Evolutionary conservation across 1,284 basidiomycete species (phyloP).

Genomic region (Vanrija humicola): DNA sequence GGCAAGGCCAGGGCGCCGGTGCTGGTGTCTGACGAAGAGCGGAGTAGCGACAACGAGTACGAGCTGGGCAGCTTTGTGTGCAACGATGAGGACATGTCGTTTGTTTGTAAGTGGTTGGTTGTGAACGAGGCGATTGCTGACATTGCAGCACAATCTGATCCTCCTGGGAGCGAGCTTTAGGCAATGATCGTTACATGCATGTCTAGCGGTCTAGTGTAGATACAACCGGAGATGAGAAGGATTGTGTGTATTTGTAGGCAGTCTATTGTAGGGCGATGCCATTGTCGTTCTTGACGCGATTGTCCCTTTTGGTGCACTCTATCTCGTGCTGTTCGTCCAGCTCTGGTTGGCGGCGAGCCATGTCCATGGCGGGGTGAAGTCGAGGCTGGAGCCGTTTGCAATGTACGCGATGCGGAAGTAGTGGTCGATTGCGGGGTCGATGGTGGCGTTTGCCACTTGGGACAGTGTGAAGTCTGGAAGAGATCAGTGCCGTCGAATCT

Average conservation of each 20-base stretch:
- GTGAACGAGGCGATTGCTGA: neutral
- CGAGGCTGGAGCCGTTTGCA: conserved; percentile 25
- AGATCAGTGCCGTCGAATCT: neutral
- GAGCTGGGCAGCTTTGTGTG: conserved; percentile 44
- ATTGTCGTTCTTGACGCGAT: neutral
- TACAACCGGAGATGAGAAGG: neutral
- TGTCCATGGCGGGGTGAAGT: conserved; percentile 26
- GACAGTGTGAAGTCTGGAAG: conserved; percentile 8
- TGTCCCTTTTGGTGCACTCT: neutral
- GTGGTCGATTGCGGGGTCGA: conserved; percentile 21
- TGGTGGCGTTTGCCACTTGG: neutral
- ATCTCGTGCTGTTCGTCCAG: conserved; percentile 1
- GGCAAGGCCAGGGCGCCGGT: conserved; percentile 42
- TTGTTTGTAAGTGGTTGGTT: conserved; percentile 21
- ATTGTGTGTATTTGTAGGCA: neutral
- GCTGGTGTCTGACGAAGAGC: conserved; percentile 39
- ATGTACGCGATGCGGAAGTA: conserved; percentile 34
- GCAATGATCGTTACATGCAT: neutral
- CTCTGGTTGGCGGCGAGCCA: conserved; percentile 8
- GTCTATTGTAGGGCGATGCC: neutral
- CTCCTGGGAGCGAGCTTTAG: conserved; percentile 8
- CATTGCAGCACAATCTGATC: conserved; percentile 5
- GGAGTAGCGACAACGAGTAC: conserved; percentile 40
- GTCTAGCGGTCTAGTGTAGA: neutral
- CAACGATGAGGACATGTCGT: conserved; percentile 32